Evolutionary conservation across 75 land plant species (phyloP).

Genomic region (Azolla pinnata): DNA sequence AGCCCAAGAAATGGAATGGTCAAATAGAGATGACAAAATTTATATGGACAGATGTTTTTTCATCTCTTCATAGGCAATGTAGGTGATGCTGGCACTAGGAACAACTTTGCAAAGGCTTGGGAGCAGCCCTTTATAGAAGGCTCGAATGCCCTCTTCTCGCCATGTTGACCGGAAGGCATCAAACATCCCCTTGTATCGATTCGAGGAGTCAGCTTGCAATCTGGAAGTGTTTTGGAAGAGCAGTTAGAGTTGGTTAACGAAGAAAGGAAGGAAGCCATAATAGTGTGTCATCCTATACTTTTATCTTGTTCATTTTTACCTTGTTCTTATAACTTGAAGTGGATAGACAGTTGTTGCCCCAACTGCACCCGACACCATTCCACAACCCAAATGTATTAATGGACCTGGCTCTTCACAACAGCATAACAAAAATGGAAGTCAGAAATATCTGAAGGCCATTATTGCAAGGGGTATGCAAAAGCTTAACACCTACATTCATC

Average conservation of each 20-base stretch:
- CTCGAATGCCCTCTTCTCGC: slow-evolving; percentile 51
- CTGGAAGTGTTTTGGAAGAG: slow-evolving; percentile 18
- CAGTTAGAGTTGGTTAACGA: neutral
- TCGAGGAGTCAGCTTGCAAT: slow-evolving; percentile 55
- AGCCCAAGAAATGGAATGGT: no score
- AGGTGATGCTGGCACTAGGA: slow-evolving; percentile 90
- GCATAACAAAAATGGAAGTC: slow-evolving; percentile 1
- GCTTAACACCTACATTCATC: no score
- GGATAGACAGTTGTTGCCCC: slow-evolving; percentile 96
- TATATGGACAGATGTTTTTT: slow-evolving; percentile 42
- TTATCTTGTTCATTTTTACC: slow-evolving; percentile 23
- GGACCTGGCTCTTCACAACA: slow-evolving; percentile 67
- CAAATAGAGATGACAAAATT: no score
- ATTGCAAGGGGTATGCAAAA: no score
- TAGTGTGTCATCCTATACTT: neutral
- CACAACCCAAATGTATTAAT: slow-evolving; percentile 63
- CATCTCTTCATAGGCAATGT: slow-evolving; percentile 74
- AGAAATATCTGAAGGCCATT: neutral
- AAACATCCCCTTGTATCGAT: slow-evolving; percentile 51
- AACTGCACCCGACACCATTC: slow-evolving; percentile 75
- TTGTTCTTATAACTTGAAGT: slow-evolving; percentile 73
- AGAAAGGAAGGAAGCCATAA: neutral
- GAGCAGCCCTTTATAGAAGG: slow-evolving; percentile 72
- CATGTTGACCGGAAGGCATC: slow-evolving; percentile 63
- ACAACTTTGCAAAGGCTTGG: slow-evolving; percentile 83